phyloP scores from a whole-genome alignment of 1,139 yeast species.

The Yamadazyma diospyri region DNA sequence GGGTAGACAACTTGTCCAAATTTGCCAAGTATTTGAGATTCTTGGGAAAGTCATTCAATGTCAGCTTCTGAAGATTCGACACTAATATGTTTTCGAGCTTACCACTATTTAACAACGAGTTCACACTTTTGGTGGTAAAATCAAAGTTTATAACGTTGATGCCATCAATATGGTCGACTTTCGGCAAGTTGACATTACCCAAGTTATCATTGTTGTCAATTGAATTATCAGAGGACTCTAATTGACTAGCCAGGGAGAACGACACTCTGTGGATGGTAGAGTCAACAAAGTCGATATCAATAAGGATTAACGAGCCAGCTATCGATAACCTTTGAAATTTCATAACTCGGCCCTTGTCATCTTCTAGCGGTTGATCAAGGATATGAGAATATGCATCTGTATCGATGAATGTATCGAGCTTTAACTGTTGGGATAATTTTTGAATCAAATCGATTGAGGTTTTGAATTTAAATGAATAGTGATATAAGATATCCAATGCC shows the following conservation, averaged over 20 bases:
- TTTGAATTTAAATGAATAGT: constrained; percentile 28
- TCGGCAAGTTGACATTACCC: constrained; percentile 4
- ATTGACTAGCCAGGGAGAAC: constrained; percentile 35
- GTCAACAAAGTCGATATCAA: constrained; percentile 40
- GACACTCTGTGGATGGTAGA: constrained; percentile 28
- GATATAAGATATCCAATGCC: constrained; percentile 30
- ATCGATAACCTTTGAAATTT: constrained; percentile 32
- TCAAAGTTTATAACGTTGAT: constrained; percentile 13
- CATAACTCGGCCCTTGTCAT: constrained; percentile 12
- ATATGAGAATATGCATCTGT: constrained; percentile 31
- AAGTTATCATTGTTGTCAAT: background rate
- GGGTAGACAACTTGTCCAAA: constrained; percentile 32
- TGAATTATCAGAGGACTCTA: constrained; percentile 4
- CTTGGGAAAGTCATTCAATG: constrained; percentile 30
- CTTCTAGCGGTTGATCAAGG: constrained; percentile 17
- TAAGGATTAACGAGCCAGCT: constrained; percentile 40
- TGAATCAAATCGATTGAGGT: constrained; percentile 39
- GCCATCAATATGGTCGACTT: constrained; percentile 9
- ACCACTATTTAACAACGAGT: constrained; percentile 15
- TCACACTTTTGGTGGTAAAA: constrained; percentile 10
- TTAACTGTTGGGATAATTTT: constrained; percentile 39
- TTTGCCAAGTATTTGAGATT: constrained; percentile 37
- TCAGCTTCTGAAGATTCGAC: constrained; percentile 21
- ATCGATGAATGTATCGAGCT: constrained; percentile 43
- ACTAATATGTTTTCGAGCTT: constrained; percentile 25